Conservation (phyloP, 345 rosid species). For the Lepidium aucheri region DNA sequence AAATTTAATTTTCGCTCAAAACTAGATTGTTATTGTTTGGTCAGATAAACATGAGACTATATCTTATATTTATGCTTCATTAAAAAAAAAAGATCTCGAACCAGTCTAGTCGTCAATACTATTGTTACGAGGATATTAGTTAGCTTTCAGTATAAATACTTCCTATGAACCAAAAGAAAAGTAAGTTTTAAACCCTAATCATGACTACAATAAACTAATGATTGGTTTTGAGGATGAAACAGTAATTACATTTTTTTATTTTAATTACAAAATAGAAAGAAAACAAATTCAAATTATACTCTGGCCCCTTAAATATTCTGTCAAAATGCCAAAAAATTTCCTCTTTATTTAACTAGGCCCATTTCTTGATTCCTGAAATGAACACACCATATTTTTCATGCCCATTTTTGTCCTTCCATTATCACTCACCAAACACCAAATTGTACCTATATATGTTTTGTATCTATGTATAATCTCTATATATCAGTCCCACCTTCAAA, state of each 20-base stretch:
- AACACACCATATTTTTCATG: slow-evolving; percentile 38
- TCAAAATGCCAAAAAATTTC: slow-evolving; percentile 14
- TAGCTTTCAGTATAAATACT: too few relatives aligned
- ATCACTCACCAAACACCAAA: slow-evolving; percentile 18
- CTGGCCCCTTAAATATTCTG: slow-evolving; percentile 28
- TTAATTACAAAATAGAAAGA: neutral
- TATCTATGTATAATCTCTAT: slow-evolving; percentile 22
- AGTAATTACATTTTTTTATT: neutral
- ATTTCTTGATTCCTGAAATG: slow-evolving; percentile 43
- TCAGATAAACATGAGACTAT: too few relatives aligned
- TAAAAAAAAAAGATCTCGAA: too few relatives aligned
- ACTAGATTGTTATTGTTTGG: too few relatives aligned
- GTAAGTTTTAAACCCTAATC: neutral
- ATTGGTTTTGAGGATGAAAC: slow-evolving; percentile 4
- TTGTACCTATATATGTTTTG: neutral
- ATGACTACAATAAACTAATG: slow-evolving; percentile 1
- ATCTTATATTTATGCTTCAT: too few relatives aligned
- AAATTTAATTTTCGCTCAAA: too few relatives aligned
- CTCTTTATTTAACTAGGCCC: slow-evolving; percentile 38
- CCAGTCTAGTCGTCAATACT: too few relatives aligned
- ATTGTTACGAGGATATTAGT: too few relatives aligned
- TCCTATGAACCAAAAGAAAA: too few relatives aligned
- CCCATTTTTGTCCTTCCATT: slow-evolving; percentile 42
- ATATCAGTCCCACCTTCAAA: slow-evolving; percentile 47
- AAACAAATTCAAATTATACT: neutral